Evolutionary conservation across 805 yeast species (phyloP).

Genomic region (Monosporozyma unispora): DNA sequence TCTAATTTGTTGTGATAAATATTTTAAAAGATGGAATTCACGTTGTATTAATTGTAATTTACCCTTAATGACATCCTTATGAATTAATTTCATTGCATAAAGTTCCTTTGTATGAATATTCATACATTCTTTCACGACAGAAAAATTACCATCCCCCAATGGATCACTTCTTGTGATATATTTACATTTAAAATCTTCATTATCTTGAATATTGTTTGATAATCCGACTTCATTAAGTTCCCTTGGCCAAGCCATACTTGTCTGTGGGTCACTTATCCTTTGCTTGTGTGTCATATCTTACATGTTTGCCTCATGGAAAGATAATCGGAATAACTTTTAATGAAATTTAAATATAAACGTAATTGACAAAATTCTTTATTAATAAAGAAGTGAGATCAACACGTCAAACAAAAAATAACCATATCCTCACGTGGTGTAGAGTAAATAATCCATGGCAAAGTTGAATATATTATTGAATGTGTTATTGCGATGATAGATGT

Average conservation of each 20-base stretch:
- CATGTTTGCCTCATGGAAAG: too few relatives aligned
- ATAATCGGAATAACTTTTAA: too few relatives aligned
- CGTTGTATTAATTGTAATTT: slow-evolving; percentile 40
- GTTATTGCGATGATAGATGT: too few relatives aligned
- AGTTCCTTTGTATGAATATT: slow-evolving; percentile 33
- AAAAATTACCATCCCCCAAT: slow-evolving; percentile 42
- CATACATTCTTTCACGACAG: slow-evolving; percentile 43
- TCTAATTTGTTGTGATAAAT: slow-evolving; percentile 19
- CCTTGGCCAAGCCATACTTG: slow-evolving; percentile 8
- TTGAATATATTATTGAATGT: too few relatives aligned
- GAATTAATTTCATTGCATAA: slow-evolving; percentile 40
- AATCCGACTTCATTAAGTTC: slow-evolving; percentile 1
- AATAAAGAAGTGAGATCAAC: too few relatives aligned
- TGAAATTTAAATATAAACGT: too few relatives aligned
- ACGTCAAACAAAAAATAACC: too few relatives aligned
- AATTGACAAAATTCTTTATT: too few relatives aligned
- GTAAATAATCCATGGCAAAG: too few relatives aligned
- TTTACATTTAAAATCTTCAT: slow-evolving; percentile 18
- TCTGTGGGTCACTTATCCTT: too few relatives aligned
- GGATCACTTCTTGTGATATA: slow-evolving; percentile 22
- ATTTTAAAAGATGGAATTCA: slow-evolving; percentile 46
- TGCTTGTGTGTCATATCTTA: too few relatives aligned
- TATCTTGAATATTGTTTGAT: neutral
- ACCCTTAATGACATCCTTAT: slow-evolving; percentile 21
- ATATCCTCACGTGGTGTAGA: too few relatives aligned